Evolutionary conservation across 441 rosid species (phyloP), one percentile per base, ranked within the genome.

Genomic region (Sinapis alba): DNA sequence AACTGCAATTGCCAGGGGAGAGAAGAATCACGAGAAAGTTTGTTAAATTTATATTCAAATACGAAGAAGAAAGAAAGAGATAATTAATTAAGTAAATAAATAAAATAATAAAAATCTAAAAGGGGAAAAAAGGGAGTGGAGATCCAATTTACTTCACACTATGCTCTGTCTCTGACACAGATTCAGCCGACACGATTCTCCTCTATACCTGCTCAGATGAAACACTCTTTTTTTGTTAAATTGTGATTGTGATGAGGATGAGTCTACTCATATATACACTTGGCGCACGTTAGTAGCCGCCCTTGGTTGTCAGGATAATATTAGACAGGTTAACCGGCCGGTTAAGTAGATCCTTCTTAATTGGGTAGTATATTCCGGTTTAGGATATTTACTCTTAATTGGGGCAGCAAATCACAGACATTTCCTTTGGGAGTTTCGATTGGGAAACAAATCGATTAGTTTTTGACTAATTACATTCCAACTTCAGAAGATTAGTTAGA

Each of bases 161-260:
- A 50, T 58, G 72, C 51, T 62, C 58, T 51, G 68, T 30, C 34
- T 77, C 77, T 67, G 81, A 78, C 81, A 73, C 69, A 73, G 13
- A 72, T 72, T 51, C 34, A 68, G 74, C 81, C 74, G 81, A 73
- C 81, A 78, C 65, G 60, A 51, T 67, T 66, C 60, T 78, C 78
- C 81, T 58, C 58, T 60, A 67, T 72, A 72, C 50, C 77, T 50
- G 77, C 77, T 24, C 23, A 69, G 63, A 70, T 28, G 50, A 62
- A 62, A 62, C 74, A 26, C 27, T 32, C 21, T 41, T 16, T 8
- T 6, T 10, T 36, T 36, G 21, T 28, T n/a, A 16, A 16, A 18
- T 28, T 61, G 18, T 62, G 68, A 63, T 38, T 36, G 28, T 69
- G 75, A 61, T 50, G 78, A 61, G 62, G 73, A 61, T 38, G 79